Conservation (phyloP, 2,329 filamentous ascomycete species). For the Aspergillus versicolor region DNA sequence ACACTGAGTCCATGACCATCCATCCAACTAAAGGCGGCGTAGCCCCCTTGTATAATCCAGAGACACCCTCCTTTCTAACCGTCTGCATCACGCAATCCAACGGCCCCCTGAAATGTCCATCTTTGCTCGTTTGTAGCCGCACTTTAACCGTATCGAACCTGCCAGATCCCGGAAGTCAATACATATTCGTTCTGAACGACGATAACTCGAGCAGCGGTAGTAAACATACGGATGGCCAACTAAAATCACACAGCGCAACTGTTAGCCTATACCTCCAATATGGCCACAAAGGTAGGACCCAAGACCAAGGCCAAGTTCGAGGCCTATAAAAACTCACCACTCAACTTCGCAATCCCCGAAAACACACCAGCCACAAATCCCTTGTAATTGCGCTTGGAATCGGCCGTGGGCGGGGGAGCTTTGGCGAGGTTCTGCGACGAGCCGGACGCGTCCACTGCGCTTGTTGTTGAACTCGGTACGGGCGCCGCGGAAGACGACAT, state of each 20-base stretch:
- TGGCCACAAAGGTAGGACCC: too few species aligned
- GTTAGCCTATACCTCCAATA: constrained; percentile 1
- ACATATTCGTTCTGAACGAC: background rate
- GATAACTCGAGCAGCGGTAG: background rate
- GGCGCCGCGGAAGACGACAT: constrained; percentile 26
- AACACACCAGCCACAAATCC: constrained; percentile 98
- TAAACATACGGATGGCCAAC: constrained; percentile 59
- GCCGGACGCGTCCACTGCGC: constrained; percentile 6
- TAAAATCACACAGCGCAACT: constrained; percentile 25
- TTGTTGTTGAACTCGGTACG: constrained; percentile 2
- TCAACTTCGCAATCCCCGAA: constrained; percentile 86
- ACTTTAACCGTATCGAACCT: constrained; percentile 97
- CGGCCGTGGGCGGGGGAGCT: constrained; percentile 9
- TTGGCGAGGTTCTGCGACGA: constrained; percentile 7
- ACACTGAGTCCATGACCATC: constrained; percentile 94
- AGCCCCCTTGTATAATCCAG: constrained; percentile 90
- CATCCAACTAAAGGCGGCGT: constrained; percentile 90
- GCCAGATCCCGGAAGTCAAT: constrained; percentile 1
- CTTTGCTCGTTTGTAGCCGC: constrained; percentile 81
- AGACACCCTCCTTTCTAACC: constrained; percentile 77
- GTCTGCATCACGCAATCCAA: constrained; percentile 84
- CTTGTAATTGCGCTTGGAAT: constrained; percentile 65
- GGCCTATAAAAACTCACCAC: constrained; percentile 56
- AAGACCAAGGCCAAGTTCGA: background rate
- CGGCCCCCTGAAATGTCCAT: constrained; percentile 77